A percentile compares a stretch with the other conserved stretches of the same genome.
Evolutionary conservation across 345 rosid genomes (phyloP).

Genomic region (Punica granatum): DNA sequence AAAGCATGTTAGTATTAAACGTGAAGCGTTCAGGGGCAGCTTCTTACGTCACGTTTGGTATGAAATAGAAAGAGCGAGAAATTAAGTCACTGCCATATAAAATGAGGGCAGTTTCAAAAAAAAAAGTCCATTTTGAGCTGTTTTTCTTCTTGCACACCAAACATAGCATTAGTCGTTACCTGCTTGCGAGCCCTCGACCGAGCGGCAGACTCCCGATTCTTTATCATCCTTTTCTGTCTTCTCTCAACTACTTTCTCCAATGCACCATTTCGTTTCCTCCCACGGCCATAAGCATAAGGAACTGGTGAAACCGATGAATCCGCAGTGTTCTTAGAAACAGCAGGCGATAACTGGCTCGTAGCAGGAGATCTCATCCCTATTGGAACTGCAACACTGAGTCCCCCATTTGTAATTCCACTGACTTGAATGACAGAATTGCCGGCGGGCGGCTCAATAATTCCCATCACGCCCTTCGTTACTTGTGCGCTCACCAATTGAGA

Average conservation of each 20-base stretch:
- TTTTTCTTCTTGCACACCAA: not conserved
- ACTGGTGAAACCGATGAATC: constrained; percentile 64
- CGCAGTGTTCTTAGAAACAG: constrained; percentile 41
- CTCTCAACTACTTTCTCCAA: constrained; percentile 90
- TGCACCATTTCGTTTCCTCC: constrained; percentile 54
- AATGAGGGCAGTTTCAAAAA: not conserved
- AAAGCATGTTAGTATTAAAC: not conserved
- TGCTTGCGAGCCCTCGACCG: constrained; percentile 98
- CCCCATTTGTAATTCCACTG: not conserved
- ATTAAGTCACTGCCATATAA: not conserved
- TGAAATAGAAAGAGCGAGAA: not conserved
- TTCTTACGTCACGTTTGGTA: not conserved
- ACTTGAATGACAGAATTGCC: not conserved
- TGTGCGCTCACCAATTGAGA: constrained; percentile 31
- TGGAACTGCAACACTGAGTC: not conserved
- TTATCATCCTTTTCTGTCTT: constrained; percentile 97
- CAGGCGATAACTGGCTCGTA: constrained; percentile 48
- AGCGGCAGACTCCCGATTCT: constrained; percentile 96
- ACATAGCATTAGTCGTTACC: constrained; percentile 26
- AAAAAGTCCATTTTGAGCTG: not conserved
- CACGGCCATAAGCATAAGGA: constrained; percentile 69
- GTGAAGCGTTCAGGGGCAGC: not conserved
- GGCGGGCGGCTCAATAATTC: constrained; percentile 30
- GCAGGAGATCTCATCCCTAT: constrained; percentile 10
- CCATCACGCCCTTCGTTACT: constrained; percentile 30